Evolutionary conservation across 805 yeast genomes (phyloP), one percentile per base, ranked within the genome.

Genomic region (Zygosaccharomyces kombuchaensis): DNA sequence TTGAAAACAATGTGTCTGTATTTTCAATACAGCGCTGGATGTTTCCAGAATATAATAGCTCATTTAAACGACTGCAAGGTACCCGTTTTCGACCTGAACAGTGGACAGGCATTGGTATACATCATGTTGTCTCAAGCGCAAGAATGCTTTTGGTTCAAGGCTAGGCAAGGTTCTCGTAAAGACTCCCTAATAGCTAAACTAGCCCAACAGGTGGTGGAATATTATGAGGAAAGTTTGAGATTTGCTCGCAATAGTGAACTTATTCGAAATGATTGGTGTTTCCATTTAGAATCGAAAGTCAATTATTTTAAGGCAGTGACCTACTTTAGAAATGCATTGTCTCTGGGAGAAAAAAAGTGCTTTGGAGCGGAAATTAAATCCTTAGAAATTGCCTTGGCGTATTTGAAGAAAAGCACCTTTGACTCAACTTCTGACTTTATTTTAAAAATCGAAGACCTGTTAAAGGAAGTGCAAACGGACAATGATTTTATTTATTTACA

Each of bases 81-180:
- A 17, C 55, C 29, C 41, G 59, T 43, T 35, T 63, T 86, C 12
- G 78, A 78, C 32, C 35, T 46, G 1, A 72, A 72, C 9, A 77
- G 87, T 0, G 56, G 84, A 8, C 65, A 68, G 9, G 69, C 81
- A 13, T 65, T 89, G 43, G 65, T 72, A 30, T 53, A 60, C 9
- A 57, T 88, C 29, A 77, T 78, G 77, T 59, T 85, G 32, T 93
- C 95, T 0, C 96, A 87, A 57, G 93, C 96, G 0, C 96, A 89
- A 63, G 96, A 90, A 58, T 74, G 80, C 9, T 79, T 84, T 41
- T 89, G 96, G 96, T 80, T 76, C 39, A 81, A 82, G 55, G 88
- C 96, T 0, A 45, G 50, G 6, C 48, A 47, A 22, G 59, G 53
- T 41, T 63, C 71, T 0, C 62, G 66, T 31, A 84, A 81, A 54